Conservation (phyloP, 805 yeast species). For the Kuraishia borneana region DNA sequence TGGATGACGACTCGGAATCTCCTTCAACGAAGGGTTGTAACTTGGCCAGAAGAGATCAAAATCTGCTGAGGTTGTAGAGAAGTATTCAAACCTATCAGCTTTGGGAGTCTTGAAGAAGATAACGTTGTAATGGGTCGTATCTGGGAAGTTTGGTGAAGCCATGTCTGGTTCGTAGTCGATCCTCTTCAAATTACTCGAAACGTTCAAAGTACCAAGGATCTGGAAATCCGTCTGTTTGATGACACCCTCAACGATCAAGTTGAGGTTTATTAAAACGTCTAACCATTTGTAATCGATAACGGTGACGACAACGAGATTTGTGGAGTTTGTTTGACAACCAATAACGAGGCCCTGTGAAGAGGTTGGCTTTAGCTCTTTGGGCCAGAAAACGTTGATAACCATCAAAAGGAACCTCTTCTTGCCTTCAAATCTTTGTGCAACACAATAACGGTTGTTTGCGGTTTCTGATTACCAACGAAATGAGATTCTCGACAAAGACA, state of each 20-base stretch:
- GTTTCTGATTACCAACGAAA: not conserved
- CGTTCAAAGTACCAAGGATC: too few relatives aligned
- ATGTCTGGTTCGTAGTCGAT: too few relatives aligned
- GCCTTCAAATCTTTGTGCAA: not conserved
- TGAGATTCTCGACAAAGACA: not conserved
- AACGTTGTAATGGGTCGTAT: conserved; percentile 18
- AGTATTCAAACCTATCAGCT: conserved; percentile 62
- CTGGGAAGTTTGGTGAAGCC: too few relatives aligned
- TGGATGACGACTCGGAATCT: too few relatives aligned
- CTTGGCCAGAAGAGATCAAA: conserved; percentile 37
- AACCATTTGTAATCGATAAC: not conserved
- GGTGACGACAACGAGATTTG: not conserved
- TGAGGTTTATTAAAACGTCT: too few relatives aligned
- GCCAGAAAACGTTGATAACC: conserved; percentile 17
- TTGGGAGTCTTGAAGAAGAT: conserved; percentile 64
- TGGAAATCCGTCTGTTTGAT: too few relatives aligned
- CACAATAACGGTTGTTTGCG: not conserved
- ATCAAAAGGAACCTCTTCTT: conserved; percentile 2
- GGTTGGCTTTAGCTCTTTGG: conserved; percentile 11
- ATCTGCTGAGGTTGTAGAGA: conserved; percentile 61
- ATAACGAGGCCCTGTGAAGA: not conserved
- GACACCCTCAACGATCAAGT: too few relatives aligned
- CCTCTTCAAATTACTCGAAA: too few relatives aligned
- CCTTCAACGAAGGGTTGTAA: conserved; percentile 5
- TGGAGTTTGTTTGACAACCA: not conserved